phyloP scores from a whole-genome alignment of 768 basidiomycete genomes.

The Chalciporus pseudorubinellus region DNA sequence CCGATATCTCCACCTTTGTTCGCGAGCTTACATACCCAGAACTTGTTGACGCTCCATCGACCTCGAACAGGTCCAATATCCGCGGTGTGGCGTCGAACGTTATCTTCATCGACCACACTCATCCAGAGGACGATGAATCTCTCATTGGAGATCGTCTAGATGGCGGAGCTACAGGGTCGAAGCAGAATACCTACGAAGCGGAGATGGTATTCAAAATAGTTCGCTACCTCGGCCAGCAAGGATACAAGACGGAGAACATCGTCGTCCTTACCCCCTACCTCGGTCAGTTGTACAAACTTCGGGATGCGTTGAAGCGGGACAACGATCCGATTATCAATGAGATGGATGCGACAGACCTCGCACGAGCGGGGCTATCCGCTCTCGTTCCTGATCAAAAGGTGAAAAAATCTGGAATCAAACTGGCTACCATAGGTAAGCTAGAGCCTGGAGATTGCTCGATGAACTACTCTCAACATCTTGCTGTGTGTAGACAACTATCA shows the following conservation, averaged over 20 bases:
- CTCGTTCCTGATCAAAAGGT: slow-evolving; percentile 34
- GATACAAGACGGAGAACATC: slow-evolving; percentile 57
- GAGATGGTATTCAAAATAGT: slow-evolving; percentile 64
- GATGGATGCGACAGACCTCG: slow-evolving; percentile 55
- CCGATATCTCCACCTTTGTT: slow-evolving; percentile 63
- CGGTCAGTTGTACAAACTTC: slow-evolving; percentile 56
- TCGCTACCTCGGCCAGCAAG: slow-evolving; percentile 64
- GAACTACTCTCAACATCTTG: not conserved
- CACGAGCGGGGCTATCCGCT: slow-evolving; percentile 50
- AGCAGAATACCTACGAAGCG: slow-evolving; percentile 59
- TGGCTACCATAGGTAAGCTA: slow-evolving; percentile 62
- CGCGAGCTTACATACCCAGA: slow-evolving; percentile 67
- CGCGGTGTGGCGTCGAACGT: slow-evolving; percentile 56
- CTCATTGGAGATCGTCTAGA: slow-evolving; percentile 45
- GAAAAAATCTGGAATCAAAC: slow-evolving; percentile 38
- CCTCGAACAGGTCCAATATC: slow-evolving; percentile 46
- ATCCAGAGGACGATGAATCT: slow-evolving; percentile 50
- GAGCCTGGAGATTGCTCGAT: not conserved
- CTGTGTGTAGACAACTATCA: slow-evolving; percentile 62
- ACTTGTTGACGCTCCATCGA: slow-evolving; percentile 52
- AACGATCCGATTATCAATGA: slow-evolving; percentile 63
- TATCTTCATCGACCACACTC: slow-evolving; percentile 57
- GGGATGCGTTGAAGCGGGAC: slow-evolving; percentile 40
- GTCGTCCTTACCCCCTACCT: slow-evolving; percentile 73
- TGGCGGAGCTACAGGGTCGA: slow-evolving; percentile 46